Base-by-base conservation (phyloP, 2,329 filamentous ascomycete species). In the Monosporascus sp. region DNA sequence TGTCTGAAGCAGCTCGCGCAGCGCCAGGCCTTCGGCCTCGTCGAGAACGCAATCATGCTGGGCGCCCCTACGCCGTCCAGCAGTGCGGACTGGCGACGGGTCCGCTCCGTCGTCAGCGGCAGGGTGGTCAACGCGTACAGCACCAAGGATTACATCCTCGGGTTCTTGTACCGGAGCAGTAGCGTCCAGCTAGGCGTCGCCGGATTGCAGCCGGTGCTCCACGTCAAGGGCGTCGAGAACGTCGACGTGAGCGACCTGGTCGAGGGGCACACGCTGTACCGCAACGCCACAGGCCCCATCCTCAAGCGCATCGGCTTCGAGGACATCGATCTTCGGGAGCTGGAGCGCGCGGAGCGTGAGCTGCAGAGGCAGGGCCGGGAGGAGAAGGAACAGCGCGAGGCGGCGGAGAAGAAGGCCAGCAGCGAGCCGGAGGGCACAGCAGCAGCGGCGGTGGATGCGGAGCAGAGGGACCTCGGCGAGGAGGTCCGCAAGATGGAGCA, bases 121-220 rank as follows among this genome's bases (percentile, higher is more conserved):
- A 82, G 91, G 20, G 77, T 97, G 8, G 81, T 97, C 62, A 97
- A 97, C 61, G 90, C 93, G 2, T 97, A 87, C 67, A 94, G 89
- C 2, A 83, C 87, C 42, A 88, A 90, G 44, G 93, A 97, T 68
- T 92, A 90, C 60, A 85, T 97, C 24, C 84, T 97, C 2, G 91
- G 84, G 1, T 95, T 96, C 66, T 75, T 97, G 36, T 96, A 95
- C 69, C 84, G 93, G 41, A 91, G 87, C 2, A 90, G 87, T 53
- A 91, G 88, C 62, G 80, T 94, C 34, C 88, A 96, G 60, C 85
- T 87, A 53, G 92, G 93, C 2, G 81, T 97, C 22, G 90, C 92
- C 0, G 93, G 93, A 0, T 72, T 97, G 17, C 88, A 96, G 65
- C 79, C 82, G 7, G 82, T 94, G 38, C 77, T 81, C 39, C 83